A percentile compares a stretch with the other conserved stretches of the same genome.
Evolutionary conservation across 371 early-diverging fungal species (phyloP).

Genomic region (Entomophthora muscae): DNA sequence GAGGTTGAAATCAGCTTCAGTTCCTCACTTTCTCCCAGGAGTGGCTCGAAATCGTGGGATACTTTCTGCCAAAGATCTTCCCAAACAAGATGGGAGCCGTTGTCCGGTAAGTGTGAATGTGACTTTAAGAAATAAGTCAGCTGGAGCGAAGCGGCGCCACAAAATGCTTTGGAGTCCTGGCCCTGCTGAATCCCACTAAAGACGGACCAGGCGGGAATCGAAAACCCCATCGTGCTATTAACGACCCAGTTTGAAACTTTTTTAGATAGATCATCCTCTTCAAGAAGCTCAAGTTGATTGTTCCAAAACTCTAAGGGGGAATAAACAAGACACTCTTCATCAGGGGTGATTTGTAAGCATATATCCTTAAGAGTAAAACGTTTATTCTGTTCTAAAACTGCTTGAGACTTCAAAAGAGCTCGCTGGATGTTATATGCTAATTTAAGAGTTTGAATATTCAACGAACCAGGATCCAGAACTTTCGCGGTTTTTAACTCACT

Average conservation of each 20-base stretch:
- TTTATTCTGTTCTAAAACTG: not conserved
- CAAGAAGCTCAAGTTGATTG: conserved; percentile 13
- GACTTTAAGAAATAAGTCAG: conserved; percentile 17
- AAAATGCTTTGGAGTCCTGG: not conserved
- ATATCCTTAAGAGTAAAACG: conserved; percentile 15
- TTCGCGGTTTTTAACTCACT: not conserved
- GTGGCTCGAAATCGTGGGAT: not conserved
- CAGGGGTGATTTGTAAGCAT: conserved; percentile 18
- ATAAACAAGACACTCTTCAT: conserved; percentile 26
- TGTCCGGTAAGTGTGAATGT: not conserved
- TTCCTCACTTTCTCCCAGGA: not conserved
- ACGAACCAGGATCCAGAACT: not conserved
- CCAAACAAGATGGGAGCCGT: not conserved
- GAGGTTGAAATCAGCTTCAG: not conserved
- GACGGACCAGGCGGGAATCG: conserved; percentile 26
- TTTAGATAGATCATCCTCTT: not conserved
- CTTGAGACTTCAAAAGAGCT: not conserved
- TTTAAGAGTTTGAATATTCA: not conserved
- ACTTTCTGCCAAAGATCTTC: not conserved
- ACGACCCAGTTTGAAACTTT: conserved; percentile 19
- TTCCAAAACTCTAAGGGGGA: conserved; percentile 34
- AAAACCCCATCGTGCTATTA: conserved; percentile 19
- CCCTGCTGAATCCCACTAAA: conserved; percentile 23
- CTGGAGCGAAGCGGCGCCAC: conserved; percentile 27
- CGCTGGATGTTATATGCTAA: not conserved